Conservation (phyloP, 2,329 filamentous ascomycete genomes). For the Claviceps cyperi region DNA sequence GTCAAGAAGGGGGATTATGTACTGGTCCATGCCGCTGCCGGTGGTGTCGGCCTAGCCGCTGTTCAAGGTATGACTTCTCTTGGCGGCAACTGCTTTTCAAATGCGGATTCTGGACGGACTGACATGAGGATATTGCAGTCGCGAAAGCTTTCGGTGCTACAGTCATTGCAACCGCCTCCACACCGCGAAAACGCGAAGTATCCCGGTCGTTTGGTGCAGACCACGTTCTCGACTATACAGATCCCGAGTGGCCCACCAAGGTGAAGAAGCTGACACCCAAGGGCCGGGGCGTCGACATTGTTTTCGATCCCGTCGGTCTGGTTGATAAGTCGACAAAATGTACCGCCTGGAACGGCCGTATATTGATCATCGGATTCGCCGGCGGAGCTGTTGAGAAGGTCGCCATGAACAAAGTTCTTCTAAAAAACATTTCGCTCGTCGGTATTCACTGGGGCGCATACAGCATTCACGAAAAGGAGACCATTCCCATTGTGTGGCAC, state of each 20-base stretch:
- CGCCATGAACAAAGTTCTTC: slow-evolving; percentile 75
- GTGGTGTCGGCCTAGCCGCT: slow-evolving; percentile 79
- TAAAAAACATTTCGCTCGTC: slow-evolving; percentile 87
- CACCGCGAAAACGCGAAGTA: slow-evolving; percentile 63
- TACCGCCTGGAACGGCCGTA: slow-evolving; percentile 79
- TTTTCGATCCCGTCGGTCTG: slow-evolving; percentile 87
- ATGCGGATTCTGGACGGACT: not conserved
- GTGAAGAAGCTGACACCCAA: slow-evolving; percentile 69
- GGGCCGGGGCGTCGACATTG: slow-evolving; percentile 67
- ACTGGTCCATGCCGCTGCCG: slow-evolving; percentile 81
- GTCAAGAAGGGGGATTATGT: slow-evolving; percentile 74
- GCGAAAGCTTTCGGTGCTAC: slow-evolving; percentile 84
- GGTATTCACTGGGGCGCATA: slow-evolving; percentile 91
- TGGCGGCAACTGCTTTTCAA: not conserved
- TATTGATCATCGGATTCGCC: slow-evolving; percentile 82
- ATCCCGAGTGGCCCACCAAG: slow-evolving; percentile 45
- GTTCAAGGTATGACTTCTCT: slow-evolving; percentile 47
- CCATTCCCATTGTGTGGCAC: slow-evolving; percentile 61
- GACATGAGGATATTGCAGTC: slow-evolving; percentile 25
- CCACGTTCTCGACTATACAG: slow-evolving; percentile 62
- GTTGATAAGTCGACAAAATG: slow-evolving; percentile 83
- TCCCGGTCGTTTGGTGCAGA: slow-evolving; percentile 75
- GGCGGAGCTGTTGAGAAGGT: slow-evolving; percentile 67
- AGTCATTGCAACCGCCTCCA: slow-evolving; percentile 85
- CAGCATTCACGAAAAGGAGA: slow-evolving; percentile 54